Evolutionary conservation across 2,329 filamentous ascomycete genomes (phyloP).

Genomic region (Reticulascus tulasneorum): DNA sequence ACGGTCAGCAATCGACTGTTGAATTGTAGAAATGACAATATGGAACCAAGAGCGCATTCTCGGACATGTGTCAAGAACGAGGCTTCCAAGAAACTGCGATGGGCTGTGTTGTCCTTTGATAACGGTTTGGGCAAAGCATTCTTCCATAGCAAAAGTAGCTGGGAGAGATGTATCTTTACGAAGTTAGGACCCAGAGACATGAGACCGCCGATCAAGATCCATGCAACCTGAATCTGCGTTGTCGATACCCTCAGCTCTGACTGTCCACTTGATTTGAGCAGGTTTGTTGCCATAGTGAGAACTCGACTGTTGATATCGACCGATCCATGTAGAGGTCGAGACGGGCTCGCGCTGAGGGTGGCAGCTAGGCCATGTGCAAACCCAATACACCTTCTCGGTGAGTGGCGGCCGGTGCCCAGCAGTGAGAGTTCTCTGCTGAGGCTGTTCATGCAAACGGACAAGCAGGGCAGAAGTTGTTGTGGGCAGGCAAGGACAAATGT

Average conservation of each 20-base stretch:
- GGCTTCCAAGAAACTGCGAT: conserved; percentile 80
- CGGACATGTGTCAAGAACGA: conserved; percentile 92
- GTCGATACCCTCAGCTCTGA: conserved; percentile 87
- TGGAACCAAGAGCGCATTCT: conserved; percentile 88
- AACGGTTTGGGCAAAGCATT: conserved; percentile 93
- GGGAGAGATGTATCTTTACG: conserved; percentile 95
- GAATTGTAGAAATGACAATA: conserved; percentile 88
- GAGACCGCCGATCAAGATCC: conserved; percentile 92
- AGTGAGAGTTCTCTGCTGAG: conserved; percentile 80
- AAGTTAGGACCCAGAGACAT: conserved; percentile 98
- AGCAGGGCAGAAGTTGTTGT: conserved; percentile 82
- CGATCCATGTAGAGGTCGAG: conserved; percentile 87
- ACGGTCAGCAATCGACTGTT: conserved; percentile 88
- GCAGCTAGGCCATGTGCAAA: conserved; percentile 90
- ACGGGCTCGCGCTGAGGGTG: conserved; percentile 81
- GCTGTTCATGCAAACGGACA: conserved; percentile 96
- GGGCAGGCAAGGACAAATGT: conserved; percentile 86
- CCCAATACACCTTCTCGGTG: conserved; percentile 78
- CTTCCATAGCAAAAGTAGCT: conserved; percentile 91
- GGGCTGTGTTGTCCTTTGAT: conserved; percentile 84
- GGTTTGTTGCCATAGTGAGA: conserved; percentile 81
- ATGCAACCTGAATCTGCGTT: conserved; percentile 95
- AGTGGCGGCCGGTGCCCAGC: conserved; percentile 70
- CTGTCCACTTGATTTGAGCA: conserved; percentile 88
- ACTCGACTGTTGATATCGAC: conserved; percentile 93